A percentile compares a stretch with the other conserved stretches of the same genome.
Conservation (phyloP, 306 rosid species). For the Cucumis melo region DNA sequence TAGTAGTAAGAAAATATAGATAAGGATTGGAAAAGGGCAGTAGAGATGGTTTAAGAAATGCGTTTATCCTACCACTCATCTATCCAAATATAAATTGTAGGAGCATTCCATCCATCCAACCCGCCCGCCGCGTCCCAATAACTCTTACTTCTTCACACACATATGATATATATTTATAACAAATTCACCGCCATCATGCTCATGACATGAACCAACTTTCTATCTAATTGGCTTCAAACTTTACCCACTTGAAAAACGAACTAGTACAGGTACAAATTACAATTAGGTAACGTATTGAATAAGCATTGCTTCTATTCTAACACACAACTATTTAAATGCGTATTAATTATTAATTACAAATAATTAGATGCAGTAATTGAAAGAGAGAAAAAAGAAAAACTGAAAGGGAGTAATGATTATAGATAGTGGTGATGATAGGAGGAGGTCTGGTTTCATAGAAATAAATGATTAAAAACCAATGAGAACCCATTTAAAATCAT, state of each 20-base stretch:
- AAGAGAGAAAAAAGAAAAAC: not conserved
- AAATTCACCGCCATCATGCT: not conserved
- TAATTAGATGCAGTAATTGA: no score
- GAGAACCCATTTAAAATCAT: not conserved
- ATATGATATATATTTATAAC: no score
- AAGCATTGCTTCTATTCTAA: not conserved
- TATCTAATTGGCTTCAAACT: not conserved
- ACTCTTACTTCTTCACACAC: no score
- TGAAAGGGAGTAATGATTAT: not conserved
- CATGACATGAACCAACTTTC: not conserved
- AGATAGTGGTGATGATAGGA: not conserved
- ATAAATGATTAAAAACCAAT: conserved; percentile 15
- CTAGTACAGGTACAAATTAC: not conserved
- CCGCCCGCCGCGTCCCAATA: no score
- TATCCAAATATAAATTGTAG: no score
- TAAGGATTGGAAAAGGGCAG: not conserved
- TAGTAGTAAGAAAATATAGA: not conserved
- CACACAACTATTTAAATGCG: no score
- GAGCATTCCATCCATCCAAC: no score
- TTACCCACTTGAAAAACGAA: not conserved
- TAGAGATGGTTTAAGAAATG: not conserved
- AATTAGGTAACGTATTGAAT: not conserved
- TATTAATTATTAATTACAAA: no score
- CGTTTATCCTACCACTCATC: not conserved
- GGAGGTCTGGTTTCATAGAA: not conserved